Conservation (phyloP, 495 filamentous ascomycete genomes). For the Penicillium cataractarum region DNA sequence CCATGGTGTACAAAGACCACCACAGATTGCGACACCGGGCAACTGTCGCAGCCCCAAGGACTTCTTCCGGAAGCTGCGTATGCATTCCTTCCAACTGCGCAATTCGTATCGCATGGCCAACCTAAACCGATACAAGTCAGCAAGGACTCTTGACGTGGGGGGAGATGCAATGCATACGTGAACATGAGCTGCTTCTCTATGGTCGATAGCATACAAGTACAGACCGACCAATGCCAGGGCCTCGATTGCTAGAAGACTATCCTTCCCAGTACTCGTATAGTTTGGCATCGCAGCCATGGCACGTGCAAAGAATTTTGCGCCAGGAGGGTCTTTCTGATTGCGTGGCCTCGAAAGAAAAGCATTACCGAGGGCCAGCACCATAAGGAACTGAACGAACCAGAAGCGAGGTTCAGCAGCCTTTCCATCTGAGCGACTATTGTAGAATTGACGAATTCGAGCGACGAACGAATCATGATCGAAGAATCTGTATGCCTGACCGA, state of each 20-base stretch:
- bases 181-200: slow-evolving; percentile 36
- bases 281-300: slow-evolving; percentile 46
- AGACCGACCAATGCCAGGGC: slow-evolving; percentile 37
- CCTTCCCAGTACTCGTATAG: slow-evolving; percentile 28
- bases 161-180: slow-evolving; percentile 27
- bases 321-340: slow-evolving; percentile 30
- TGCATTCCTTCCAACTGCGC: slow-evolving; percentile 42
- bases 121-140: slow-evolving; percentile 17
- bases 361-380: slow-evolving; percentile 45
- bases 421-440: slow-evolving; percentile 22
- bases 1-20: slow-evolving; percentile 46
- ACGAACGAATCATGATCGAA: slow-evolving; percentile 42
- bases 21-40: slow-evolving; percentile 39
- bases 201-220: slow-evolving; percentile 43
- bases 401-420: slow-evolving; percentile 29
- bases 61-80: slow-evolving; percentile 39
- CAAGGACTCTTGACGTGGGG: background rate
- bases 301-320: slow-evolving; percentile 38
- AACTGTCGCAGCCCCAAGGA: slow-evolving; percentile 31
- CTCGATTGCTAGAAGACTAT: slow-evolving; percentile 39
- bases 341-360: slow-evolving; percentile 36
- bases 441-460: slow-evolving; percentile 33
- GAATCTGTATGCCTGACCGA: slow-evolving; percentile 37
- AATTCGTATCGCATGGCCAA: slow-evolving; percentile 44
- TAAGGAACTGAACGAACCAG: slow-evolving; percentile 44